Base-by-base conservation (phyloP, 2,329 filamentous ascomycete species). In the Phaeophleospora eucalypticola region DNA sequence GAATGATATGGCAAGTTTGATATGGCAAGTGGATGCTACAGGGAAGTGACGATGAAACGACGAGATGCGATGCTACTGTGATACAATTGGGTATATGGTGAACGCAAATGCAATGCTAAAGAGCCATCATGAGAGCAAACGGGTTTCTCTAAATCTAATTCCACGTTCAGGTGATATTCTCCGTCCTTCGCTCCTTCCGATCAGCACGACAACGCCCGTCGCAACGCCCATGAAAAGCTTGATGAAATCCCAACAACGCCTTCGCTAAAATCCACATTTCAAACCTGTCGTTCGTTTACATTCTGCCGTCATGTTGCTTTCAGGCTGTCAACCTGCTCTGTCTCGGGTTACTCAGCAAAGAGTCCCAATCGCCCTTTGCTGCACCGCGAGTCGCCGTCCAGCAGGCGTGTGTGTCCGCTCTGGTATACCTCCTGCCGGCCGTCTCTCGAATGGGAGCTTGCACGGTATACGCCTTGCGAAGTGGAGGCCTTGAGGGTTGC, bases 341-440 rank as follows among this genome's bases (percentile, higher is more conserved):
- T 16, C 43, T 38, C 9, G 48, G 45, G 39, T 47, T 46, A 8
- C 48, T 45, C 8, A 51, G 34, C 32, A 51, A 24, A 17, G 46
- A 39, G 24, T 36, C 44, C 48, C 48, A 51, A 46, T 46, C 43
- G 2, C 48, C 48, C 36, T 51, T 51, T 12, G 43, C 43, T 6
- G 40, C 39, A 18, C 27, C 39, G 6, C 39, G 12, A 12, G 12
- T 43, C 17, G 43, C 40, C 29, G 35, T 51, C 48, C 43, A 51
- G 9, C 12, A 36, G 3, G 45, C 44, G 3, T 37, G 39, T 19
- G 47, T 50, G n/a, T 46, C 39, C 6, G 48, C 44, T 4, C 43
- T 39, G 17, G 27, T 43, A 40, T 46, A 51, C 34, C 48, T 46
- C 18, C 43, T 34, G 4, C 48, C 48, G 3, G 48, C 45, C 3